Conservation (phyloP, 768 basidiomycete genomes). For the Phaffia tasmanica region DNA sequence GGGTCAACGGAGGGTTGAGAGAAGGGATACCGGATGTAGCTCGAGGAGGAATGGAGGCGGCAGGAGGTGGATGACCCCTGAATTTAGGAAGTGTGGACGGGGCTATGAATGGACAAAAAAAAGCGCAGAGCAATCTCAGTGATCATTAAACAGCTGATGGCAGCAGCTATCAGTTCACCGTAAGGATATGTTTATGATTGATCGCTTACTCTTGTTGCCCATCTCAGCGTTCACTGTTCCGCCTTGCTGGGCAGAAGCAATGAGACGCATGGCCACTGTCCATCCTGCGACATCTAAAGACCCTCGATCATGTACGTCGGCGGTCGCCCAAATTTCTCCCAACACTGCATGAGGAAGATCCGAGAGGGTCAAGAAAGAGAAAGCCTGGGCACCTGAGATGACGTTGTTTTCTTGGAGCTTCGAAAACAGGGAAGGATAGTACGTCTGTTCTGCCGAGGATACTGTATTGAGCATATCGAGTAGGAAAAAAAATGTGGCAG, state of each 20-base stretch:
- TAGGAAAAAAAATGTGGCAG: not conserved
- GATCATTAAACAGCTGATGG: not conserved
- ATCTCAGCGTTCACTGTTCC: constrained; percentile 52
- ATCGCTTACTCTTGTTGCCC: constrained; percentile 59
- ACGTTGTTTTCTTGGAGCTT: constrained; percentile 30
- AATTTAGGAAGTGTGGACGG: constrained; percentile 17
- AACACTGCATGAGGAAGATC: constrained; percentile 64
- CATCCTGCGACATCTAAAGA: constrained; percentile 81
- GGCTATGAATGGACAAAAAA: not conserved
- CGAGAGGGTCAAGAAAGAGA: constrained; percentile 72
- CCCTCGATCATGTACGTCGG: constrained; percentile 88
- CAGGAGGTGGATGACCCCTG: constrained; percentile 22
- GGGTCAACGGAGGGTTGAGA: constrained; percentile 51
- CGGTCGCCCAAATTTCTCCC: constrained; percentile 86
- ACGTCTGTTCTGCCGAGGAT: constrained; percentile 21
- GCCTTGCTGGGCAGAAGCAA: constrained; percentile 85
- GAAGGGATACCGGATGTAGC: not conserved
- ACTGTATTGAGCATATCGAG: constrained; percentile 1
- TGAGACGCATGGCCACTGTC: constrained; percentile 74
- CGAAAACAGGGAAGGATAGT: constrained; percentile 24
- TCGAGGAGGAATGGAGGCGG: constrained; percentile 8
- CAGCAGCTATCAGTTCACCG: not conserved
- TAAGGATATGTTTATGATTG: not conserved
- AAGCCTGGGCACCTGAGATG: constrained; percentile 69
- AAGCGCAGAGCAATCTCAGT: not conserved